Conservation (phyloP, 2,329 filamentous ascomycete species). For the Samsoniella hepiali region DNA sequence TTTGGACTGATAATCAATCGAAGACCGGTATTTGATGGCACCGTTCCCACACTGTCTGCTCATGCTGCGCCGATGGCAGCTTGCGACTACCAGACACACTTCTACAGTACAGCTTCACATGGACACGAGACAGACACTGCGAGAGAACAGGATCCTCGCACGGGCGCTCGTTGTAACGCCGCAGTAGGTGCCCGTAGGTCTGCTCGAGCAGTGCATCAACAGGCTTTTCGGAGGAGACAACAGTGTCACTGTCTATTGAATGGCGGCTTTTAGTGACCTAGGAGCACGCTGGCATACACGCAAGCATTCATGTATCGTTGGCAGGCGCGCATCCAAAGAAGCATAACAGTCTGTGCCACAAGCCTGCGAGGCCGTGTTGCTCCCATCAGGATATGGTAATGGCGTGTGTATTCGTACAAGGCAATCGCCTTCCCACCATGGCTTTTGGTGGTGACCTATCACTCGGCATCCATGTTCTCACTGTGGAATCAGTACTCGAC, state of each 20-base stretch:
- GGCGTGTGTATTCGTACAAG: neutral
- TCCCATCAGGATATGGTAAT: neutral
- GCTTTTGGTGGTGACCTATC: neutral
- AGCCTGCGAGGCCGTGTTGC: neutral
- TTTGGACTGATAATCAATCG: neutral
- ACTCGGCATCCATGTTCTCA: neutral
- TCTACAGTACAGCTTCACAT: neutral
- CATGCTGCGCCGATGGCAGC: neutral
- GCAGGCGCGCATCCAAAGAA: too few species aligned
- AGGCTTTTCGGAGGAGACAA: too few species aligned
- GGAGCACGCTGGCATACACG: too few species aligned
- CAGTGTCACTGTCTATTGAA: too few species aligned
- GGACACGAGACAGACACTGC: neutral
- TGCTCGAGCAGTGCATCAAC: too few species aligned
- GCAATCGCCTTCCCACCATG: neutral
- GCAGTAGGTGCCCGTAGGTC: neutral
- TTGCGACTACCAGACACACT: too few species aligned
- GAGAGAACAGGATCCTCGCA: neutral
- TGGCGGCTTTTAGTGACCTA: too few species aligned
- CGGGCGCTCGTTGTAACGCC: neutral
- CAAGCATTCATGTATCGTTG: too few species aligned
- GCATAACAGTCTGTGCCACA: too few species aligned
- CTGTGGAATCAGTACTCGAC: neutral
- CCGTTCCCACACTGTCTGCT: neutral
- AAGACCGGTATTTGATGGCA: neutral